Base-by-base conservation (phyloP, 495 filamentous ascomycete species). In the Staphylotrichum longicolle region DNA sequence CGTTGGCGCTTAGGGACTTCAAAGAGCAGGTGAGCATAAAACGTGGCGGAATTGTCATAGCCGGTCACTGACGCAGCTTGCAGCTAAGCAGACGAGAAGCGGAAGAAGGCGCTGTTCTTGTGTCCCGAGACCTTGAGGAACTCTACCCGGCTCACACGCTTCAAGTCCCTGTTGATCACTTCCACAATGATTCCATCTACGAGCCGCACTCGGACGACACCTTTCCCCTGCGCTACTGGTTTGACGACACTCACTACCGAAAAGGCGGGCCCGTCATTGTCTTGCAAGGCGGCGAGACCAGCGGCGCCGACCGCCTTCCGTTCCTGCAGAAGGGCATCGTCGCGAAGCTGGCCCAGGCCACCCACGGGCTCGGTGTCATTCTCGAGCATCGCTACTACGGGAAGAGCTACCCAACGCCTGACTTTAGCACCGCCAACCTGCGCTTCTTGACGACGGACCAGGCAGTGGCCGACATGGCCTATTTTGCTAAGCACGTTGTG, bases 331-430 rank as follows among this genome's bases (percentile, higher is more conserved):
- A 90, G 66, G 89, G 89, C 45, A 84, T 92, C 51, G 75, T 86
- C 5, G 75, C 81, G 40, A 75, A 87, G 58, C 76, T 92, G 33
- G 81, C 83, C 7, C 67, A 83, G 60, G 83, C 82, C 4, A 90
- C 88, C 0, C 68, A 81, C 57, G 89, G 89, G 0, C 71, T 92
- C n/a, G 86, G 83, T 2, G 88, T 92, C 34, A 82, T 92, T 57
- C 76, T 91, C 14, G 89, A 92, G 72, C 89, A 91, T 64, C 80
- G 87, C 32, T 91, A 90, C 75, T 91, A 90, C 60, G 88, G 88
- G 6, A 75, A 68, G 20, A 88, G 85, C 68, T 81, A 83, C 55
- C 86, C 87, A 0, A 77, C 76, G 0, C 61, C 73, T 7, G 77
- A 88, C 68, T 74, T 89, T 48, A 85, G 82, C 52, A 85, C 82